Evolutionary conservation across 2,329 filamentous ascomycete species (phyloP), one percentile per base, ranked within the genome.

Genomic region (Sclerotinia minor): DNA sequence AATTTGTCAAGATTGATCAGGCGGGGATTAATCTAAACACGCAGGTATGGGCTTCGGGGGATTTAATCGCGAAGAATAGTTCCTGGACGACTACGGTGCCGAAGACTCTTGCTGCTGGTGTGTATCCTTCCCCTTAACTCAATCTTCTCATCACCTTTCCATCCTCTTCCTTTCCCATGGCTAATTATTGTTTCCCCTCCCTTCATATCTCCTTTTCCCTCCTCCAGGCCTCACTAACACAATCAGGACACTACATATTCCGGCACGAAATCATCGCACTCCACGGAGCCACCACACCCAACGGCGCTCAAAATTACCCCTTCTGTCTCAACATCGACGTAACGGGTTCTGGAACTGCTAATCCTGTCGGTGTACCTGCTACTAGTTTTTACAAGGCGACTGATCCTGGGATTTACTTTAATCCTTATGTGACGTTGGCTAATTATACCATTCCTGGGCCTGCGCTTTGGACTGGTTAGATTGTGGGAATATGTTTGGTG

Each of bases 221-320:
- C 13, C 8, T 21, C 21, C 19, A 24, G 11, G 6, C 7, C 13
- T 9, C 19, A 63, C 70, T 0, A 75, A 79, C 55, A 76, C 84
- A 50, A 76, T 72, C 3, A 0, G 84, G 83, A 1, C 79, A 82
- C 70, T 86, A 86, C 70, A 82, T 87, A 44, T 74, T 87, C 44
- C 79, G 84, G 2, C 83, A 86, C 72, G 84, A 86, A 54, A 85
- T 78, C 24, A 73, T 75, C 13, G 74, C 74, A 1, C 57, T 70
- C 0, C 73, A 75, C 47, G 66, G 66, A 8, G 71, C 70, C 8
- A 54, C 38, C 17, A 64, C 67, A 1, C 19, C 79, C 80, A 53
- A 80, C 82, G 67, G 84, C 80, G n/a, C 77, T 78, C 68, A 83
- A 83, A 77, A 79, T 78, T 73, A 85, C 82, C 74, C 82, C 78